These are phyloP conservation scores for Ogataea pignaliae DNA, from an alignment of 805 yeast species.

Conservation along the genomic window DNA sequence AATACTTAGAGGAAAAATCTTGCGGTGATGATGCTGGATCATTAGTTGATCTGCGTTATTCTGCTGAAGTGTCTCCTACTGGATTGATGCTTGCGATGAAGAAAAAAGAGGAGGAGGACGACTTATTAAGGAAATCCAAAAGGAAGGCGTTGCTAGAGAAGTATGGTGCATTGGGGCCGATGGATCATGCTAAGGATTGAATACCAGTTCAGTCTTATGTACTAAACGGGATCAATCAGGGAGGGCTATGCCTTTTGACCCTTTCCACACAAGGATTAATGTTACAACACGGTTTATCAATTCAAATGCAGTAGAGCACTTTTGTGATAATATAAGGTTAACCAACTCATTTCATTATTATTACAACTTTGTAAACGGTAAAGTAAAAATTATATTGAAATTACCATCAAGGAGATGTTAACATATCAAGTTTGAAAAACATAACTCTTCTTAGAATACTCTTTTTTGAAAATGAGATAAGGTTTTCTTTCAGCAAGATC, in stretches of 20 bases:
- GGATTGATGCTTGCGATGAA: slow-evolving; percentile 35
- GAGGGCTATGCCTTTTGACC: no score
- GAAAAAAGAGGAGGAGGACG: slow-evolving; percentile 28
- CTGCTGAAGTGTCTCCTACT: slow-evolving; percentile 45
- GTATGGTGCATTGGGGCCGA: slow-evolving; percentile 32
- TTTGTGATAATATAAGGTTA: no score
- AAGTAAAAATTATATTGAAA: background rate
- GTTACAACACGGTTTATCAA: no score
- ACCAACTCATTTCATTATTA: no score
- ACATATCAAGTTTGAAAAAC: background rate
- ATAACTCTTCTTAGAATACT: slow-evolving; percentile 16
- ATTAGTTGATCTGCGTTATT: slow-evolving; percentile 20
- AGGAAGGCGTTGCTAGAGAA: slow-evolving; percentile 31
- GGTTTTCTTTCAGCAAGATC: slow-evolving; percentile 73
- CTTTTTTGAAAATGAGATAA: slow-evolving; percentile 55
- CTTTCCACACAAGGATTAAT: no score
- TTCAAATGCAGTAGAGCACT: no score
- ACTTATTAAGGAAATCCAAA: slow-evolving; percentile 25
- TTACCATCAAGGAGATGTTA: background rate
- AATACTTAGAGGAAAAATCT: slow-evolving; percentile 12
- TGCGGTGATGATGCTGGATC: slow-evolving; percentile 6
- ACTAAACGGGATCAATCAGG: no score
- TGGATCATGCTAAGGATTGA: background rate
- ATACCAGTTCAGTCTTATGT: no score
- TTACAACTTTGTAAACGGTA: background rate